These are phyloP conservation scores for Rhodosorus marinus DNA, from an alignment of 23 red algal genomes.

Conservation along the genomic window DNA sequence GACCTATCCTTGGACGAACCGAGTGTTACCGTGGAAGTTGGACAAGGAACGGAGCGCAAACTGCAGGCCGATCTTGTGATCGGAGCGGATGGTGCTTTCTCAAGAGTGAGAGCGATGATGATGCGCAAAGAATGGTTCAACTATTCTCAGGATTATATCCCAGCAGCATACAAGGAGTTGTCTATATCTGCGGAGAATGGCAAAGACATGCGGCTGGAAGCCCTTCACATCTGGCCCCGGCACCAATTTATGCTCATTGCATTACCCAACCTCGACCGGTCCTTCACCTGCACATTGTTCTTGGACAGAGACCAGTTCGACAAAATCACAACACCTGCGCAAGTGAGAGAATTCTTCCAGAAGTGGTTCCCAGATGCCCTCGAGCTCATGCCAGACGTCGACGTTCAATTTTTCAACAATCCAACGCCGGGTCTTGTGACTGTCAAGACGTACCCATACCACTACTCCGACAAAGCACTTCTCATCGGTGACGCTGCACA, in stretches of 20 bases:
- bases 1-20: conserved; percentile 5
- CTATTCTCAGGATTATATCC: conserved; percentile 55
- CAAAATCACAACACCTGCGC: conserved; percentile 2
- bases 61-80: conserved; percentile 33
- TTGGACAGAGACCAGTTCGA: conserved; percentile 34
- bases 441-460: conserved; percentile 58
- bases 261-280: conserved; percentile 65
- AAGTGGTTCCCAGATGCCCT: conserved; percentile 59
- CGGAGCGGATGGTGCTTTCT: conserved; percentile 84
- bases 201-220: conserved; percentile 8
- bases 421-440: conserved; percentile 52
- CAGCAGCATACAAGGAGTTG: conserved; percentile 89
- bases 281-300: conserved; percentile 88
- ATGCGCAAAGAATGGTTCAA: conserved; percentile 37
- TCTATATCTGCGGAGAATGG: conserved; percentile 6
- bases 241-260: conserved; percentile 95
- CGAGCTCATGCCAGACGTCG: conserved; percentile 37
- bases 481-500: conserved; percentile 93
- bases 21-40: conserved; percentile 6
- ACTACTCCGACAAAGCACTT: conserved; percentile 35
- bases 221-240: conserved; percentile 89
- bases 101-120: conserved; percentile 61
- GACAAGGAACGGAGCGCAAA: not conserved
- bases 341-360: conserved; percentile 41
- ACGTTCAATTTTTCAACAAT: conserved; percentile 27